Evolutionary conservation across 371 early-diverging fungal genomes (phyloP).

Genomic region (Lichtheimia ornata): DNA sequence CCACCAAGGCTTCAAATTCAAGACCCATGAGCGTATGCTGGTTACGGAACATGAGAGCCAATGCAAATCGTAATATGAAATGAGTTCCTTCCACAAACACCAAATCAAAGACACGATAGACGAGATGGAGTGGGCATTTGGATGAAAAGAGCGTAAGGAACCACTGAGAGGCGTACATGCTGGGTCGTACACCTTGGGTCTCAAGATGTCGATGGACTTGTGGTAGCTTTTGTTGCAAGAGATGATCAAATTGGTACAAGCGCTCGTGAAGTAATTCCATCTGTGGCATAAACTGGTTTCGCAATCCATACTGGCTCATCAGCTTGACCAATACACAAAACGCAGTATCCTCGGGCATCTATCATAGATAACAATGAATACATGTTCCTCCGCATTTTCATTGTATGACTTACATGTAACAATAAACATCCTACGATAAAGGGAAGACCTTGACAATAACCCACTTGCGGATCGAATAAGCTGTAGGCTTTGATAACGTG

Average conservation of each 20-base stretch:
- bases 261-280: conserved; percentile 84
- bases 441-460: conserved; percentile 94
- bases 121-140: conserved; percentile 79
- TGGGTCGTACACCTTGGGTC: conserved; percentile 67
- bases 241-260: conserved; percentile 82
- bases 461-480: conserved; percentile 89
- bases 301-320: conserved; percentile 74
- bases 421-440: conserved; percentile 89
- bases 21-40: conserved; percentile 70
- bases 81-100: conserved; percentile 89
- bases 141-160: conserved; percentile 87
- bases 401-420: conserved; percentile 64
- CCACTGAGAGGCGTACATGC: conserved; percentile 85
- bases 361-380: conserved; percentile 13
- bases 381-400: too few species aligned
- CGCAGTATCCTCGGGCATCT: conserved; percentile 85
- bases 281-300: conserved; percentile 74
- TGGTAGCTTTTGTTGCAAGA: conserved; percentile 70
- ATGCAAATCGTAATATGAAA: conserved; percentile 76
- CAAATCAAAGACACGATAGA: conserved; percentile 87
- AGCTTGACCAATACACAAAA: conserved; percentile 80
- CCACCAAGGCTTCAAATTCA: conserved; percentile 81
- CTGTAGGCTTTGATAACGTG: conserved; percentile 91
- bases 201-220: conserved; percentile 74
- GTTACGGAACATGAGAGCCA: conserved; percentile 83